Evolutionary conservation across 345 rosid species (phyloP).

Genomic region (Firmiana major): DNA sequence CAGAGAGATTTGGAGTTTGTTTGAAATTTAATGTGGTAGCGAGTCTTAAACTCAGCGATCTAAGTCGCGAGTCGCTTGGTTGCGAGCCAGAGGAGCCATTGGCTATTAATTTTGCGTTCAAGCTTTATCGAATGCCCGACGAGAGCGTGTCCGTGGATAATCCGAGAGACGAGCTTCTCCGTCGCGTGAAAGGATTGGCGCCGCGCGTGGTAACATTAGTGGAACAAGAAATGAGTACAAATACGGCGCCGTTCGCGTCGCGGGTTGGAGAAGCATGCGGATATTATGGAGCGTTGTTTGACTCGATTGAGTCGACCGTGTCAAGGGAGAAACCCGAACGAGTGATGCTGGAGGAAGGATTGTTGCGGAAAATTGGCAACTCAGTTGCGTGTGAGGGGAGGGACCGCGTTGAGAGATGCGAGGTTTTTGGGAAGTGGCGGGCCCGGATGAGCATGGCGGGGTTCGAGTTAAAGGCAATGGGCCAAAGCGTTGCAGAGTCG

Average conservation of each 20-base stretch:
- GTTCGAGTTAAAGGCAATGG: conserved; percentile 56
- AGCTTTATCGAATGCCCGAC: conserved; percentile 66
- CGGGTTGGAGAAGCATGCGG: conserved; percentile 51
- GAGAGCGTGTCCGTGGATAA: conserved; percentile 89
- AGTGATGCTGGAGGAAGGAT: conserved; percentile 56
- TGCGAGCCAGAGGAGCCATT: conserved; percentile 62
- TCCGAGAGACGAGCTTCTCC: conserved; percentile 84
- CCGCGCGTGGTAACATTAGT: conserved; percentile 81
- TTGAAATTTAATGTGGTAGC: conserved; percentile 44
- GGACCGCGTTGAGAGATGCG: conserved; percentile 85
- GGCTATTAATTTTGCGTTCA: conserved; percentile 84
- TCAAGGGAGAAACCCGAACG: conserved; percentile 40
- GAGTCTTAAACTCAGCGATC: conserved; percentile 40
- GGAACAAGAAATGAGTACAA: conserved; percentile 68
- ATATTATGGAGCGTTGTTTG: conserved; percentile 73
- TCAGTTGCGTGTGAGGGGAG: conserved; percentile 84
- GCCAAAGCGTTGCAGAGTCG: conserved; percentile 53
- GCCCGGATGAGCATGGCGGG: conserved; percentile 96
- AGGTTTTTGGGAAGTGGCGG: conserved; percentile 95
- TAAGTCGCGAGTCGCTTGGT: conserved; percentile 62
- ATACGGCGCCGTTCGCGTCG: conserved; percentile 65
- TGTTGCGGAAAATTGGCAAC: conserved; percentile 64
- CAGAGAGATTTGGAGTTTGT: conserved; percentile 38
- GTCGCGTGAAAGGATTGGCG: conserved; percentile 66
- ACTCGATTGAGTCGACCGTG: conserved; percentile 66